A percentile compares a stretch with the other conserved stretches of the same genome.
Conservation (phyloP, 2,329 filamentous ascomycete species). For the Scytalidium lignicola region DNA sequence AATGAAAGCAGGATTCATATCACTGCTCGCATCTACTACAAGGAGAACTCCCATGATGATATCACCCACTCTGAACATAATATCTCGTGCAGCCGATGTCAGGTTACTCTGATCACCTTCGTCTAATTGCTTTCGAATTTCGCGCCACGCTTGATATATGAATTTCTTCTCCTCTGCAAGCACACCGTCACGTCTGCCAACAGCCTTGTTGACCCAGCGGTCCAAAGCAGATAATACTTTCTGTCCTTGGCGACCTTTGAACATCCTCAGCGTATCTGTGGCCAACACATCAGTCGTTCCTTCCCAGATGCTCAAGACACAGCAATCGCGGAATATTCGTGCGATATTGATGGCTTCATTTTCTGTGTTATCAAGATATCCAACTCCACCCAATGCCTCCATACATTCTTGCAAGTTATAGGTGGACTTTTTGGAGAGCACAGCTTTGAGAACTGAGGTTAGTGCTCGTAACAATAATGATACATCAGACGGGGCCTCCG, state of each 20-base stretch:
- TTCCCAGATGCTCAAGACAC: constrained; percentile 65
- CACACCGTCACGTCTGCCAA: constrained; percentile 8
- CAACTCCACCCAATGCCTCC: constrained; percentile 61
- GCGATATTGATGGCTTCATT: constrained; percentile 62
- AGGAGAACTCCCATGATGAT: constrained; percentile 8
- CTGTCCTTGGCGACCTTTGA: constrained; percentile 31
- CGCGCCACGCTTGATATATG: constrained; percentile 10
- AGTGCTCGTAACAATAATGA: constrained; percentile 49
- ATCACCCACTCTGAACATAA: constrained; percentile 8
- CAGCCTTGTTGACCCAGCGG: constrained; percentile 27
- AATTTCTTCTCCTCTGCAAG: constrained; percentile 7
- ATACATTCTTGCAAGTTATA: constrained; percentile 51
- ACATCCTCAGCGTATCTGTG: constrained; percentile 45
- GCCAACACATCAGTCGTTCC: constrained; percentile 69
- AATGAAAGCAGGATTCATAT: neutral
- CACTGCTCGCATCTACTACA: constrained; percentile 2
- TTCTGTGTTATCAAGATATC: constrained; percentile 58
- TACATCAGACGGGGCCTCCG: constrained; percentile 8
- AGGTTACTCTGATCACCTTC: neutral
- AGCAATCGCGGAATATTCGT: constrained; percentile 58
- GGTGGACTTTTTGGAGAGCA: constrained; percentile 46
- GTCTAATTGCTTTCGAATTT: neutral
- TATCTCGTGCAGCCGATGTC: constrained; percentile 4
- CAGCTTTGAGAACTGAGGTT: constrained; percentile 56
- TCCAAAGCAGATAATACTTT: constrained; percentile 37